A percentile compares a stretch with the other conserved stretches of the same genome.
Conservation (phyloP, 192 early-diverging fungal genomes). For the Backusella westeae region DNA sequence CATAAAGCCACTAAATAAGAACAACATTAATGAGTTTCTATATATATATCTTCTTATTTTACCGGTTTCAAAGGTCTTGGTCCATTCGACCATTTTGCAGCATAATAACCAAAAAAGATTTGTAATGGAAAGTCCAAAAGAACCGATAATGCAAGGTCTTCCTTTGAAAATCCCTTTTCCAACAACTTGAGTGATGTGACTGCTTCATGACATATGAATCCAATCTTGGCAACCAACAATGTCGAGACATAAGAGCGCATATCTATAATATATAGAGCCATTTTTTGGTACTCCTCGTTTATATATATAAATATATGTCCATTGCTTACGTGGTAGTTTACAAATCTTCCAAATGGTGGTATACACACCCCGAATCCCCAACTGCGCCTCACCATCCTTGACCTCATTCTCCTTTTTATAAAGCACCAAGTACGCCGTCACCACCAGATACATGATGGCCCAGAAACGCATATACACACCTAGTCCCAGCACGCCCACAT, state of each 20-base stretch:
- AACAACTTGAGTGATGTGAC: conserved; percentile 94
- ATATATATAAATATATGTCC: no score
- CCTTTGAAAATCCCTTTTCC: conserved; percentile 92
- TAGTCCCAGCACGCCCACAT: conserved; percentile 75
- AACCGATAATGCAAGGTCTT: conserved; percentile 90
- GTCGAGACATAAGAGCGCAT: conserved; percentile 85
- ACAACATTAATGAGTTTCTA: not conserved
- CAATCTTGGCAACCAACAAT: conserved; percentile 86
- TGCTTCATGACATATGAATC: conserved; percentile 93
- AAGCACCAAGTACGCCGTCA: conserved; percentile 78
- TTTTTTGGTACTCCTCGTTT: not conserved
- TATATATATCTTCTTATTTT: conserved; percentile 12
- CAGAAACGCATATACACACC: conserved; percentile 92
- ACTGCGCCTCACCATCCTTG: conserved; percentile 46
- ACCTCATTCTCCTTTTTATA: conserved; percentile 65
- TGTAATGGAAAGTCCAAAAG: conserved; percentile 97
- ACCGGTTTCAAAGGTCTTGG: conserved; percentile 79
- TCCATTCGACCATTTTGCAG: conserved; percentile 93
- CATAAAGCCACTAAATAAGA: conserved; percentile 75
- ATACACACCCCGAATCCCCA: conserved; percentile 74
- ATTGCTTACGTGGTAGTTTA: conserved; percentile 66
- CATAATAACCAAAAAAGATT: conserved; percentile 96
- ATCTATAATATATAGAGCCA: conserved; percentile 33
- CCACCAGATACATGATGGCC: conserved; percentile 85
- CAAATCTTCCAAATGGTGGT: conserved; percentile 86